Percentiles rank a stretch among this genome's conserved stretches.
phyloP scores from a whole-genome alignment of 2,329 filamentous ascomycete species.

The Ciborinia camelliae region DNA sequence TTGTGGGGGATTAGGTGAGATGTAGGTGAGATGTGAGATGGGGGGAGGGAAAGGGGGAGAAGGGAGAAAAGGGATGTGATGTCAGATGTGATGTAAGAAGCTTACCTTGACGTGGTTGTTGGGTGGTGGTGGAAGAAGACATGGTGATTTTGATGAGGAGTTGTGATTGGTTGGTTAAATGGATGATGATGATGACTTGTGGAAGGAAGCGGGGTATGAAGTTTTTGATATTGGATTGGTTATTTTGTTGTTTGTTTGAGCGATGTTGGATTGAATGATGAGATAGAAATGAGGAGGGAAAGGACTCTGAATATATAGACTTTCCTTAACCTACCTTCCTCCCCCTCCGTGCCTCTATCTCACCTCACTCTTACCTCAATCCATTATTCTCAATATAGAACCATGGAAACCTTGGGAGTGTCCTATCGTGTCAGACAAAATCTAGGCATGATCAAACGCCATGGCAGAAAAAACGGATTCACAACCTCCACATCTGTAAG shows the following conservation, averaged over 20 bases:
- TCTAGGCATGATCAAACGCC: constrained; percentile 10
- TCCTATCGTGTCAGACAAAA: constrained; percentile 16
- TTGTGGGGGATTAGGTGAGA: background rate
- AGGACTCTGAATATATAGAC: constrained; percentile 11
- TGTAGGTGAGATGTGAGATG: background rate
- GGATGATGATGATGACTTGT: background rate
- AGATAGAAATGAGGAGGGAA: constrained; percentile 5
- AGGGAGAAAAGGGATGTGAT: too few species aligned
- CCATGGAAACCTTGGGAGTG: background rate
- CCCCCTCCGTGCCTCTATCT: background rate
- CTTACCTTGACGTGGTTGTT: constrained; percentile 17
- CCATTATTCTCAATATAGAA: constrained; percentile 1
- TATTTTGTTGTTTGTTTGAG: background rate
- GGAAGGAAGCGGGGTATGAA: background rate
- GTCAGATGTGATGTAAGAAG: background rate
- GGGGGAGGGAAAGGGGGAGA: background rate
- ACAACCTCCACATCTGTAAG: constrained; percentile 13
- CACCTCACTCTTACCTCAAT: background rate
- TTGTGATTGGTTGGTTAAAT: constrained; percentile 4
- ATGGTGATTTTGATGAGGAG: constrained; percentile 16
- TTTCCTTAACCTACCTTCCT: background rate
- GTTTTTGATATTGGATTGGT: background rate
- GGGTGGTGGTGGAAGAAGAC: constrained; percentile 10
- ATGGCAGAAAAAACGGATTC: constrained; percentile 4
- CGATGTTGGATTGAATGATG: constrained; percentile 12